A percentile compares a stretch with the other conserved stretches of the same genome.
phyloP scores from a whole-genome alignment of 768 basidiomycete genomes.

The Boletus subcaerulescens region DNA sequence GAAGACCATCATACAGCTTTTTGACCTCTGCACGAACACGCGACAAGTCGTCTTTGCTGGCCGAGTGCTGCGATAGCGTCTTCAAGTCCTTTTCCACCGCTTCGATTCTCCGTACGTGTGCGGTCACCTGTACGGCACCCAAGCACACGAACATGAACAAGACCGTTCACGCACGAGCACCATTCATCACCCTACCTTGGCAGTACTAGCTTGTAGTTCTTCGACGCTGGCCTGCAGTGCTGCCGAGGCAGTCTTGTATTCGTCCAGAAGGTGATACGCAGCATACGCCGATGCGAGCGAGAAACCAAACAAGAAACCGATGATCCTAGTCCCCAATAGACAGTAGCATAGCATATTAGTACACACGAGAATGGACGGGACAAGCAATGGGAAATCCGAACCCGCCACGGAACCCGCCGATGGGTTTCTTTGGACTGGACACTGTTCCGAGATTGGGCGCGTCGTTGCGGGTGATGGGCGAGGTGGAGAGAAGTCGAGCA shows the following conservation, averaged over 20 bases:
- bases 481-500: slow-evolving; percentile 43
- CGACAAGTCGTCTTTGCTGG: slow-evolving; percentile 78
- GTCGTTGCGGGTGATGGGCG: slow-evolving; percentile 43
- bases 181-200: slow-evolving; percentile 50
- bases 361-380: not conserved
- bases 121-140: slow-evolving; percentile 55
- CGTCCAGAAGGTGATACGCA: slow-evolving; percentile 84
- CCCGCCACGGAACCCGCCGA: slow-evolving; percentile 73
- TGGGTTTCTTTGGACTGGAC: slow-evolving; percentile 64
- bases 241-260: slow-evolving; percentile 87
- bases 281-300: slow-evolving; percentile 84
- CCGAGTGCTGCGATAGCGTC: slow-evolving; percentile 59
- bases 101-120: slow-evolving; percentile 81
- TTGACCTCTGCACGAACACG: slow-evolving; percentile 78
- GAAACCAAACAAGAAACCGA: slow-evolving; percentile 88
- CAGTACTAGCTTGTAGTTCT: slow-evolving; percentile 79
- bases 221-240: slow-evolving; percentile 84
- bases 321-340: slow-evolving; percentile 45
- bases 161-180: not conserved
- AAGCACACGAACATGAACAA: not conserved
- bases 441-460: slow-evolving; percentile 51
- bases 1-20: slow-evolving; percentile 81
- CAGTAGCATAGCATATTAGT: not conserved
- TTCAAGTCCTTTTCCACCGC: slow-evolving; percentile 89
- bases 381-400: slow-evolving; percentile 26